Base-by-base conservation (phyloP, 2,329 filamentous ascomycete species). In the Trichoderma harzianum region DNA sequence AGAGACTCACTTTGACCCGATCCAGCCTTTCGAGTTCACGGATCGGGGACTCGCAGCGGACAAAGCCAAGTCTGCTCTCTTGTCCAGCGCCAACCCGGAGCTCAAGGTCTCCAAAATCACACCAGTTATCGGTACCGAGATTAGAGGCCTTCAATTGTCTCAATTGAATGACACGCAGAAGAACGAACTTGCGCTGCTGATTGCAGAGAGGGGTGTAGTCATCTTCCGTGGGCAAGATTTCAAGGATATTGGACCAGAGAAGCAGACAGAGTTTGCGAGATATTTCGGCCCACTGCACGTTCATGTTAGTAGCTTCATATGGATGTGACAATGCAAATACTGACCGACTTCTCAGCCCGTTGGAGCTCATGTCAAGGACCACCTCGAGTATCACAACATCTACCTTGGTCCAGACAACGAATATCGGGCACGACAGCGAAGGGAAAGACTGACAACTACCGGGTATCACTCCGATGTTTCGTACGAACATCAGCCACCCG, bases 401-500 rank as follows among this genome's bases (percentile, higher is more conserved):
- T 70, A 70, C 14, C 47, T 70, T n/a, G 68, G 68, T 10, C 68
- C 68, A 1, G 68, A 70, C 16, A 70, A 70, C 24, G 68, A 70
- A 43, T 70, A 70, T 32, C 58, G 68, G 7, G 58, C 58, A 34
- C 18, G 60, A 16, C 58, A 63, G 32, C 68, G 58, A 53, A 63
- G 58, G 12, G 39, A 70, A 16, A 62, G 47, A 39, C 24, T 70
- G 7, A 70, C 68, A n/a, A 70, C 68, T 21, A 70, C 60, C 5
- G 85, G 86, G 61, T 86, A 83, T 72, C 85, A 86, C 71, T 83
- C 85, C 32, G 85, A 87, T 75, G 86, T 84, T 1, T 84, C 82
- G 0, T 86, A 86, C 73, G 85, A 87, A 75, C 80, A 86, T 72
- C 86, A 87, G 72, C 84, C 85, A 2, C 85, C 85, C 0, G 84